These are phyloP conservation scores for Candida wancherniae DNA, from an alignment of 805 yeast genomes.

Conservation along the genomic window DNA sequence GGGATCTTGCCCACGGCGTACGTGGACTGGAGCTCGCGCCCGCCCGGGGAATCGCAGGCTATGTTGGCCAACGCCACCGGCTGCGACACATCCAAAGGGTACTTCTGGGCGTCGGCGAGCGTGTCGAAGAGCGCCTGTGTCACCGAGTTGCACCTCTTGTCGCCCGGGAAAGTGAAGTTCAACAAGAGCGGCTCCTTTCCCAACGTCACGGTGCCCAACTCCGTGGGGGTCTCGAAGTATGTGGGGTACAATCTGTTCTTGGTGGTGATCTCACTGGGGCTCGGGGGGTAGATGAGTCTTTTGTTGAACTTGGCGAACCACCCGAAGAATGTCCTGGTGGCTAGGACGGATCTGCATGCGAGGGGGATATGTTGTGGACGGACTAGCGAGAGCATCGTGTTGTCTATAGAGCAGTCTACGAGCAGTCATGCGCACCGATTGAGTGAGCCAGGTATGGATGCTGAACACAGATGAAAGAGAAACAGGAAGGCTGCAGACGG, in stretches of 20 bases:
- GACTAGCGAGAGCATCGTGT: conserved; percentile 7
- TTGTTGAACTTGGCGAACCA: conserved; percentile 17
- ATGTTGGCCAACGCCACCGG: conserved; percentile 63
- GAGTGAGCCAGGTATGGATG: too few relatives aligned
- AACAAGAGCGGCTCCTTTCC: conserved; percentile 59
- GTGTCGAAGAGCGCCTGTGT: conserved; percentile 55
- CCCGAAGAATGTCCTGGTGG: conserved; percentile 13
- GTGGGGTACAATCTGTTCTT: conserved; percentile 35
- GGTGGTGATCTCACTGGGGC: conserved; percentile 32
- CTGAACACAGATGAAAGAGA: too few relatives aligned
- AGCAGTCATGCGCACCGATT: too few relatives aligned
- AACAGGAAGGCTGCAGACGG: too few relatives aligned
- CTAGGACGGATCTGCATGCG: conserved; percentile 8
- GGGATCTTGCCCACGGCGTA: conserved; percentile 59
- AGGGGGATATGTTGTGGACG: conserved; percentile 7
- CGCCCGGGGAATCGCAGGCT: conserved; percentile 63
- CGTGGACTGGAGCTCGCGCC: conserved; percentile 51
- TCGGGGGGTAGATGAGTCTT: conserved; percentile 38
- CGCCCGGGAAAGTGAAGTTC: conserved; percentile 70
- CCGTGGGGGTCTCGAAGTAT: conserved; percentile 50
- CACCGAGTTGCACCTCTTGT: conserved; percentile 53
- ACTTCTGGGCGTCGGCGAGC: conserved; percentile 18
- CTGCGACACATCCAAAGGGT: conserved; percentile 32
- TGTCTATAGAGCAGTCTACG: conserved; percentile 1
- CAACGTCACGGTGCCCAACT: conserved; percentile 51